phyloP scores from a whole-genome alignment of 2,329 filamentous ascomycete genomes.

The Stachybotrys chlorohalonatus region DNA sequence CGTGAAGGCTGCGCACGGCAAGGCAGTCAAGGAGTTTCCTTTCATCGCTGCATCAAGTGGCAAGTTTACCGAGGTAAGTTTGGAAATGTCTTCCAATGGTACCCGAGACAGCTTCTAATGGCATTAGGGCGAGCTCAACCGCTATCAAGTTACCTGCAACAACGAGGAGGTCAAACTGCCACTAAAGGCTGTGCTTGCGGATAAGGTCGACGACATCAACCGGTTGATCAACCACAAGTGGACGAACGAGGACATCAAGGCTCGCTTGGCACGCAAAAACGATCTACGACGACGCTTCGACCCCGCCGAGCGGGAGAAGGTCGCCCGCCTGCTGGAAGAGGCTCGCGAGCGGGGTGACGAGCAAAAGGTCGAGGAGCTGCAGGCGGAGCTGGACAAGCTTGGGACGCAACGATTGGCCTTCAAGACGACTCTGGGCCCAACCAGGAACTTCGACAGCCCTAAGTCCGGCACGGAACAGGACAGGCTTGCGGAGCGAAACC shows the following conservation, averaged over 20 bases:
- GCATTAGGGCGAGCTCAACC: constrained; percentile 63
- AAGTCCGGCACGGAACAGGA: constrained; percentile 61
- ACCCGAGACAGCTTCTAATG: background rate
- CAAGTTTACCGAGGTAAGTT: constrained; percentile 66
- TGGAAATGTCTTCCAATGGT: background rate
- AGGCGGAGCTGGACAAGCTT: constrained; percentile 53
- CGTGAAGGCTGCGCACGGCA: constrained; percentile 71
- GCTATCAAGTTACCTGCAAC: constrained; percentile 67
- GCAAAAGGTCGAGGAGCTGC: constrained; percentile 42
- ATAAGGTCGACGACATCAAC: constrained; percentile 77
- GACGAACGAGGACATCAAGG: constrained; percentile 73
- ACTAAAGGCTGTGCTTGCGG: constrained; percentile 57
- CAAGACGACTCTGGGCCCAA: constrained; percentile 49
- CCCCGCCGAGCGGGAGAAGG: constrained; percentile 56
- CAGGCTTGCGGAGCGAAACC: constrained; percentile 73
- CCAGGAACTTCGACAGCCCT: constrained; percentile 41
- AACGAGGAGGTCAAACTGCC: constrained; percentile 66
- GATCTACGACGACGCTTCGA: constrained; percentile 58
- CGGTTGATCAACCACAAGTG: constrained; percentile 68
- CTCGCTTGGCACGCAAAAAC: constrained; percentile 65
- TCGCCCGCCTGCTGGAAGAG: constrained; percentile 56
- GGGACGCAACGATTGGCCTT: constrained; percentile 66
- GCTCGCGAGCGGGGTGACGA: constrained; percentile 57
- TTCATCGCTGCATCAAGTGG: constrained; percentile 87
- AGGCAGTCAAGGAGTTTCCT: constrained; percentile 74